Base-by-base conservation (phyloP, 2,329 filamentous ascomycete species). In the Aureobasidium uvarum region DNA sequence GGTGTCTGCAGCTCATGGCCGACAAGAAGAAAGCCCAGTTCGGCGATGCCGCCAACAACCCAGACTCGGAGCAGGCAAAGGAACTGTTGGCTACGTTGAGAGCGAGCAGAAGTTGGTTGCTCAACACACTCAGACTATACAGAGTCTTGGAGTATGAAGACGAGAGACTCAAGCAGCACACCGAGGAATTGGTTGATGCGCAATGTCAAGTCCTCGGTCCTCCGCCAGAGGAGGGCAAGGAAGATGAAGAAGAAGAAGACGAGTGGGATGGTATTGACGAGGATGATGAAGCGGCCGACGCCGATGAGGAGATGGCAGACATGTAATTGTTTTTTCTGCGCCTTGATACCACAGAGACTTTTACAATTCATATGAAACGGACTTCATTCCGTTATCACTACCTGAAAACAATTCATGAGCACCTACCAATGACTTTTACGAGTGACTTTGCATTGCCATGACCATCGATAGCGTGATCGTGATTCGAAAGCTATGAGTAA, bases 1-100 rank as follows among this genome's bases (percentile, higher is more conserved):
- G 94, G 91, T 93, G 92, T 71, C 83, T 96, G 70, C 91, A 92
- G 74, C 84, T 96, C 66, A 81, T 90, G 68, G 90, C 89, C 13
- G 85, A 90, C 75, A 90, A 89, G 81, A 80, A 86, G 72, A 85
- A 66, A 20, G 82, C 71, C 77, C 77, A 68, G 75, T 77, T 39
- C 71, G 66, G 65, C 45, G 68, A 39, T 20, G 28, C 55, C 31
- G 58, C 45, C 36, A 67, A 54, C 64, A 66, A 58, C 67, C 20
- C 64, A 6, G 66, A 66, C 33, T 65, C 58, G 33, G 68, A 70
- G 20, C 66, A 71, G 66, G 68, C 23, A 66, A 68, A 54, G 66
- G 67, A 46, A 67, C 69, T 68, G 68, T 68, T 62, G 72, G 74
- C 5, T 80, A 84, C 86, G 5, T 87, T 92, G 83, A 85, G 85